Evolutionary conservation across 2,329 filamentous ascomycete genomes (phyloP), one percentile per base, ranked within the genome.

Genomic region (Fusarium nodosum): DNA sequence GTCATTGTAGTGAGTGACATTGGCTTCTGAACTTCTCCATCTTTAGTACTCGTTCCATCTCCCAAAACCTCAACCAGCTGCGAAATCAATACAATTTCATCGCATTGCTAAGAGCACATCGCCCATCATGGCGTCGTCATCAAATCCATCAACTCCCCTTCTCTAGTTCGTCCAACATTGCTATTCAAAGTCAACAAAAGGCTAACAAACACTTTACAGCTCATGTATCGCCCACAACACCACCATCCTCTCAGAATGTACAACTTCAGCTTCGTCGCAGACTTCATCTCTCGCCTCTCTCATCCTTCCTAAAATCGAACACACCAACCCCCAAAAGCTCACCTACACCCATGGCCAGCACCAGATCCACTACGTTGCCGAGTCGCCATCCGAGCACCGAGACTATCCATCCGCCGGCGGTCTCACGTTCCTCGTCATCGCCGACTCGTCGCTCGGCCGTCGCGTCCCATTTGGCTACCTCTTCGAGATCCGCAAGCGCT

Each of bases 361-460:
- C 80, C 93, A 96, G 85, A 96, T 98, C 80, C 95, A 99, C 86
- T 97, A 97, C 85, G 92, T 98, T 77, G 88, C 94, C 76, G 92
- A 96, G 77, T 90, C 93, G 1, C 90, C 93, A 12, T 90, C 90
- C 5, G 87, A 87, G 74, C 87, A 90, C 76, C 83, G 83, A 59
- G 76, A 72, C 75, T 83, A 81, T 74, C 84, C 85, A 51, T 88
- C 90, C 10, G 90, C 92, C 52, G 93, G 93, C 55, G 93, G 94
- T 1, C 87, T 99, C 39, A 97, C 94, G 47, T 99, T 96, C 81
- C 88, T 99, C 50, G 93, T 97, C 63, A 90, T 99, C 66, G 92
- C 94, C 50, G 91, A 94, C 72, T 87, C 90, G 63, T 87, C 90
- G 44, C 88, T 97, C 56, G 93, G 93, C 68, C 91, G 94, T 38